Evolutionary conservation across 768 basidiomycete genomes (phyloP), one percentile per base, ranked within the genome.

Genomic region (Russula brevipes): DNA sequence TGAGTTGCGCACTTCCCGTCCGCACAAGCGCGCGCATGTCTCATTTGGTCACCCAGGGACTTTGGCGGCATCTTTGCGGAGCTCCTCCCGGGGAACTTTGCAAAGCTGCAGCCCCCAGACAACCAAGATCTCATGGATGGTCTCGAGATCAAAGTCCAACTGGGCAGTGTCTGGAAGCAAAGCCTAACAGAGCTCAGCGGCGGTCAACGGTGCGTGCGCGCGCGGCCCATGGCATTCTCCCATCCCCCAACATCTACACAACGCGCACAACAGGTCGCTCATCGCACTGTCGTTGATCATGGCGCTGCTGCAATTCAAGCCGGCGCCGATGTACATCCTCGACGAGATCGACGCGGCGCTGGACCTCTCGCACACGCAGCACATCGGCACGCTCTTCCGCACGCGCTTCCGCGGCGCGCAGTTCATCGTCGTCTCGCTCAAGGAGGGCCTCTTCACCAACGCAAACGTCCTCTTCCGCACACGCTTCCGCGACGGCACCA

Each of bases 301-400:
- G 94, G 90, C 97, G 0, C 84, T 99, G 17, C 85, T 98, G n/a
- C 94, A 98, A 73, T 98, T 98, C 82, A 98, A 98, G 72, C 95
- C 96, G 8, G 95, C 96, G 16, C 96, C 94, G 2, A 94, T 98
- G 93, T 98, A 98, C 75, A 99, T 99, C 72, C 83, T 99, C 9
- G 97, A 99, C 76, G 97, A 99, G 76, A 96, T 99, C 66, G 97
- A 98, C 74, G 95, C 97, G 0, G 96, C 96, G 8, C 82, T 98
- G 33, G 97, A 99, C 75, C 78, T 98, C 12, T 95, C 93, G 35
- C 94, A 96, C 69, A 96, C 93, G 1, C 94, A 98, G 70, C 93
- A 99, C 74, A 98, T 99, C 63, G 97, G 96, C 36, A 92, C 94
- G 68, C 84, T 98, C n/a, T 98, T 99, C 85, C 84, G 89, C 46